A percentile compares a stretch with the other conserved stretches of the same genome.
These are phyloP conservation scores for Linum tenue DNA, from an alignment of 345 rosid genomes.

Conservation along the genomic window DNA sequence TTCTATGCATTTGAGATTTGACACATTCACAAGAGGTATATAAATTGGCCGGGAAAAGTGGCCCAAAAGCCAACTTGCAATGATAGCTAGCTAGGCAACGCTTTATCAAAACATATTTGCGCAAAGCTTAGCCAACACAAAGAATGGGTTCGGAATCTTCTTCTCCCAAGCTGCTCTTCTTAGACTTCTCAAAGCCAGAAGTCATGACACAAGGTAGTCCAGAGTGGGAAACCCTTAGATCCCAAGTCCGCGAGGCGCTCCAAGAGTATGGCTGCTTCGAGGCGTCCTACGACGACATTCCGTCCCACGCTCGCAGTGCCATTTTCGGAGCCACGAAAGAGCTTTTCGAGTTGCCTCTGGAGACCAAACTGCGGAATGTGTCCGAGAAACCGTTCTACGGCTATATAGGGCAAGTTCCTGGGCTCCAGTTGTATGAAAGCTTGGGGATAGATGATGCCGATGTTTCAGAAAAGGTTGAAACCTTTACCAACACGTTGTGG, in stretches of 20 bases:
- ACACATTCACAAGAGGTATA: too few species aligned
- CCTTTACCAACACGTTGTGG: constrained; percentile 29
- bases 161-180: constrained; percentile 24
- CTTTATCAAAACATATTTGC: too few species aligned
- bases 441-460: constrained; percentile 51
- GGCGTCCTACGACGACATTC: constrained; percentile 33
- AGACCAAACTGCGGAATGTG: constrained; percentile 35
- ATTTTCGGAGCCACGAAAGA: constrained; percentile 31
- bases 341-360: constrained; percentile 47
- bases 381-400: constrained; percentile 45
- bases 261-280: constrained; percentile 62
- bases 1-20: too few species aligned
- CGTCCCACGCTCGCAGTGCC: constrained; percentile 25
- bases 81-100: too few species aligned
- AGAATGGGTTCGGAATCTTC: constrained; percentile 40
- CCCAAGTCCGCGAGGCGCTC: constrained; percentile 33
- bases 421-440: constrained; percentile 48
- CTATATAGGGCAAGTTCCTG: constrained; percentile 48
- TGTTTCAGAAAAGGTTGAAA: constrained; percentile 23
- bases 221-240: constrained; percentile 35
- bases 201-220: constrained; percentile 30
- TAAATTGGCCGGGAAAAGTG: too few species aligned
- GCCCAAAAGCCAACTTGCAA: too few species aligned
- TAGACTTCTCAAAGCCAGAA: constrained; percentile 33
- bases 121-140: too few species aligned